Conservation (phyloP, 2,329 filamentous ascomycete genomes). For the Spiromastix sp. region DNA sequence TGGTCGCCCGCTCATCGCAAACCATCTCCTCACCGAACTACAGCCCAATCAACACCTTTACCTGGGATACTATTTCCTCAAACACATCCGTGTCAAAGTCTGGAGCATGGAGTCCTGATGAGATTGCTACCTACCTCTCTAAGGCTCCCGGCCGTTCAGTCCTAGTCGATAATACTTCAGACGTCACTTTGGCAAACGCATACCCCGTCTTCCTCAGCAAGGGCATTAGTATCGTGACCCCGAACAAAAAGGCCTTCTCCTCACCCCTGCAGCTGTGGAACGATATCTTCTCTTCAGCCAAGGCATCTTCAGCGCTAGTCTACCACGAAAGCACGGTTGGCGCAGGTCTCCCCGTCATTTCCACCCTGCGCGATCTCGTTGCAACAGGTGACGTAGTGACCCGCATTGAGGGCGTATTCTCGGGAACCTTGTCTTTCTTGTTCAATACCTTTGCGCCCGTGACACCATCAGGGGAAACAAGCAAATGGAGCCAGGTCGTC, state of each 20-base stretch:
- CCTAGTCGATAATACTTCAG: constrained; percentile 92
- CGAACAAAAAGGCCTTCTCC: constrained; percentile 98
- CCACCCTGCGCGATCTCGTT: constrained; percentile 85
- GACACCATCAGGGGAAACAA: constrained; percentile 47
- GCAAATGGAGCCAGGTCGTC: constrained; percentile 81
- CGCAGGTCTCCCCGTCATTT: constrained; percentile 85
- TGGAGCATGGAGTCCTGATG: constrained; percentile 47
- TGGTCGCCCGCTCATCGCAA: constrained; percentile 77
- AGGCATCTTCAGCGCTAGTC: constrained; percentile 56
- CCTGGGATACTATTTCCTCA: constrained; percentile 52
- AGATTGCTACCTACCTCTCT: constrained; percentile 68
- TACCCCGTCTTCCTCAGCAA: constrained; percentile 74
- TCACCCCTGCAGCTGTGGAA: constrained; percentile 72
- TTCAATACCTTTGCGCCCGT: constrained; percentile 95
- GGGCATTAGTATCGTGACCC: constrained; percentile 85
- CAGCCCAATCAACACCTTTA: constrained; percentile 50
- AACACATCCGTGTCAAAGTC: constrained; percentile 49
- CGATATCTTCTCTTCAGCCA: constrained; percentile 68
- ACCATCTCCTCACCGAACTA: constrained; percentile 64
- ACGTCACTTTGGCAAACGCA: constrained; percentile 67
- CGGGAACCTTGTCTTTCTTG: constrained; percentile 93
- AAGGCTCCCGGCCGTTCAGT: constrained; percentile 68
- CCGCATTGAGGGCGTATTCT: constrained; percentile 94
- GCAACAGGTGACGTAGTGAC: constrained; percentile 86
- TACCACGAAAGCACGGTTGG: constrained; percentile 96